These are phyloP conservation scores for Lagenaria siceraria DNA, from an alignment of 306 rosid genomes.

Conservation along the genomic window DNA sequence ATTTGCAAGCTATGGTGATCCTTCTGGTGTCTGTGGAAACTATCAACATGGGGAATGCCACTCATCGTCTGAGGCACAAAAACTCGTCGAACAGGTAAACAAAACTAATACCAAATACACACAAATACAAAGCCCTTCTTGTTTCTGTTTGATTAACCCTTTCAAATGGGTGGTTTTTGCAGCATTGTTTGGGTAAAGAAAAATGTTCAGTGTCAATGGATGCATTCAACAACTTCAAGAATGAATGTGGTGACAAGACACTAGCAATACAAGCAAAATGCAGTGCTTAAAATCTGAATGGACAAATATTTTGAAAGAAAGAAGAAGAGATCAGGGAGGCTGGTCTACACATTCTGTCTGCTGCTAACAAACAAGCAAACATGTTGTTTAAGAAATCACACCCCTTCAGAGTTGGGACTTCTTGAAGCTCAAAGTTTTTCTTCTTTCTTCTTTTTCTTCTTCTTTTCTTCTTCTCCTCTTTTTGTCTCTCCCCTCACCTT, in stretches of 20 bases:
- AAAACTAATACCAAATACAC: not conserved
- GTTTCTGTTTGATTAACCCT: not conserved
- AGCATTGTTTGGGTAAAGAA: slow-evolving; percentile 48
- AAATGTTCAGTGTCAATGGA: slow-evolving; percentile 33
- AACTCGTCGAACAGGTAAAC: slow-evolving; percentile 33
- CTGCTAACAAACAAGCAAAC: not conserved
- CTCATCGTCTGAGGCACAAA: slow-evolving; percentile 3
- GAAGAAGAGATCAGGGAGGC: not conserved
- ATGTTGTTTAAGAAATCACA: not conserved
- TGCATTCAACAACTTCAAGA: slow-evolving; percentile 20
- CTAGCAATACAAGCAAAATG: slow-evolving; percentile 61
- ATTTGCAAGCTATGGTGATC: slow-evolving; percentile 73
- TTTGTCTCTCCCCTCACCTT: not conserved
- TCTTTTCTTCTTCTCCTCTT: not conserved
- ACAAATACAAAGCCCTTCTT: not conserved
- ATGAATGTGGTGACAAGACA: slow-evolving; percentile 29
- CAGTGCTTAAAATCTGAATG: not conserved
- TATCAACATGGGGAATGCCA: slow-evolving; percentile 35
- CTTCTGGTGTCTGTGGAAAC: slow-evolving; percentile 47
- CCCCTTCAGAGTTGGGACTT: not conserved
- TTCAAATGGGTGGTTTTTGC: not conserved
- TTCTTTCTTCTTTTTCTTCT: no score
- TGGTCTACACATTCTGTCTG: not conserved
- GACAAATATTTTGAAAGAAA: not conserved
- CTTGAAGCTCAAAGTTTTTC: not conserved